Conservation (phyloP, 1,284 basidiomycete genomes). For the Austroboletus niveus region DNA sequence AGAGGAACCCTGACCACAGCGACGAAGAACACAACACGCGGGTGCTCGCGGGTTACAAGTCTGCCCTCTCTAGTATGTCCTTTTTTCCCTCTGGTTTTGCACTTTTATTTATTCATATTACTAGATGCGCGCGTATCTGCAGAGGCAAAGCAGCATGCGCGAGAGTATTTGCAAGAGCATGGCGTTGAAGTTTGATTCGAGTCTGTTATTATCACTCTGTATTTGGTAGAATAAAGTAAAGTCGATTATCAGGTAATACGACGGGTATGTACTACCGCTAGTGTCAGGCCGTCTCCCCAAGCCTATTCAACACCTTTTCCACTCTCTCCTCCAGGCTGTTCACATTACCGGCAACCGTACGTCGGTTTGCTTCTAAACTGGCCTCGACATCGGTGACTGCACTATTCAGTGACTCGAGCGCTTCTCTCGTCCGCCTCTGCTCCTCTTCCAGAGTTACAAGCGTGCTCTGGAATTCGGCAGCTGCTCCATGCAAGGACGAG, state of each 20-base stretch:
- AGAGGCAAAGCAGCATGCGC: slow-evolving; percentile 50
- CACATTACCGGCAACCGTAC: slow-evolving; percentile 71
- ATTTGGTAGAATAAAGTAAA: neutral
- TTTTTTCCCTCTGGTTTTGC: neutral
- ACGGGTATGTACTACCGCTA: neutral
- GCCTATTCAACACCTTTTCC: slow-evolving; percentile 24
- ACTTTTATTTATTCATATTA: neutral
- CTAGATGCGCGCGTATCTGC: slow-evolving; percentile 43
- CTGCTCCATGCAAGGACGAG: slow-evolving; percentile 78
- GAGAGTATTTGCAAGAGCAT: slow-evolving; percentile 38
- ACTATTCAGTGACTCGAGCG: slow-evolving; percentile 63
- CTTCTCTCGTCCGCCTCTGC: slow-evolving; percentile 59
- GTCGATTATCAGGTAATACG: slow-evolving; percentile 4
- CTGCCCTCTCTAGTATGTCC: slow-evolving; percentile 44
- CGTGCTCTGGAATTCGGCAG: slow-evolving; percentile 72
- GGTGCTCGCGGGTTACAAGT: slow-evolving; percentile 49
- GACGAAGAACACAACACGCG: slow-evolving; percentile 41
- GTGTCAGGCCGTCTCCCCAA: slow-evolving; percentile 25
- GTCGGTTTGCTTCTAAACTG: slow-evolving; percentile 76
- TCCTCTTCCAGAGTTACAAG: slow-evolving; percentile 73
- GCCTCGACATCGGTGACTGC: slow-evolving; percentile 72
- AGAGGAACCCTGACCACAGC: slow-evolving; percentile 27
- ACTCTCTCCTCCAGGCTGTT: slow-evolving; percentile 51
- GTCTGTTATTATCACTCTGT: neutral
- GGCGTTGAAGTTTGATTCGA: slow-evolving; percentile 15